These are phyloP conservation scores for Eutrema heterophyllum DNA, from an alignment of 345 rosid genomes.

Conservation along the genomic window DNA sequence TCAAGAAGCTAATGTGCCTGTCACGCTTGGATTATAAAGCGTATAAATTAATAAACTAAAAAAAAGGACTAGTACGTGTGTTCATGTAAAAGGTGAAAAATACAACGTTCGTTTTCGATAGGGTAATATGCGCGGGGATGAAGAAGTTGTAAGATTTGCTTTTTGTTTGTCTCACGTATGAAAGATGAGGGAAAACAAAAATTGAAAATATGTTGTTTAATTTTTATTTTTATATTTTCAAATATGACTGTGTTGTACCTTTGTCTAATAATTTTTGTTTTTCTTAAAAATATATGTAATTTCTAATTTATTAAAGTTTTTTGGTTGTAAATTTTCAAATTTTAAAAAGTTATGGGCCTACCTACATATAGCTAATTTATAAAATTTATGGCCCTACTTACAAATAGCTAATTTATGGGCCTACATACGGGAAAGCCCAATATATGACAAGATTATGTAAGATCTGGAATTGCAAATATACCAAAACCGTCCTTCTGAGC, in stretches of 20 bases:
- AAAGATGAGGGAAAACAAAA: neutral
- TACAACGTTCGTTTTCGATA: conserved; percentile 13
- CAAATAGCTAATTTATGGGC: too few species aligned
- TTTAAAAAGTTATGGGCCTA: too few species aligned
- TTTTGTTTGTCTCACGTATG: conserved; percentile 25
- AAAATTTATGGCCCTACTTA: too few species aligned
- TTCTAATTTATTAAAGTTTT: neutral
- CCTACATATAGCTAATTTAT: too few species aligned
- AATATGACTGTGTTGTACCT: conserved; percentile 12
- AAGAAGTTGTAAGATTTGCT: conserved; percentile 24
- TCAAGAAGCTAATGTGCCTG: conserved; percentile 36
- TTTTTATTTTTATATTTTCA: neutral
- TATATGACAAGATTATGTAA: too few species aligned
- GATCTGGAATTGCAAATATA: too few species aligned
- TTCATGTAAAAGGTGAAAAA: conserved; percentile 15
- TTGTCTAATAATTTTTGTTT: conserved; percentile 8
- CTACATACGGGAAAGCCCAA: too few species aligned
- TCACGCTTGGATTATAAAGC: conserved; percentile 36
- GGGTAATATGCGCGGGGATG: conserved; percentile 10
- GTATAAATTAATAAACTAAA: neutral
- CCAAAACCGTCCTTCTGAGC: too few species aligned
- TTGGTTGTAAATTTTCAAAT: too few species aligned
- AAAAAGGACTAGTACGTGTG: conserved; percentile 16
- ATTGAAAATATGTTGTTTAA: neutral
- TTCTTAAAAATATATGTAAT: neutral